Percentiles rank a stretch among this genome's conserved stretches.
Evolutionary conservation across 495 filamentous ascomycete species (phyloP).

Genomic region (Articulospora tetracladia): DNA sequence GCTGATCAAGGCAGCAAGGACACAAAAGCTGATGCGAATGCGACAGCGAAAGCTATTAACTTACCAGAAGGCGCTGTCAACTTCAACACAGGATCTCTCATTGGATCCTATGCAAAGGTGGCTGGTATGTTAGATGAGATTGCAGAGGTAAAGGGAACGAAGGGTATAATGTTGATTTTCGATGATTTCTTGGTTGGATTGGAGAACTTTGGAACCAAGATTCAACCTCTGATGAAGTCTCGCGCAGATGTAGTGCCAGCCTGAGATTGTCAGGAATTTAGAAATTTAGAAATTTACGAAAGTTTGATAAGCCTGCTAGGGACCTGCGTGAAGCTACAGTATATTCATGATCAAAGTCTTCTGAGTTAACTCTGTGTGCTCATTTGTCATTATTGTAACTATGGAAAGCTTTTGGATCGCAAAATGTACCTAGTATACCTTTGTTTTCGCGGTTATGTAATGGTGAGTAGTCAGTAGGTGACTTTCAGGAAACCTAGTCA

Average conservation of each 20-base stretch:
- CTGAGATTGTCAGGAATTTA: no score
- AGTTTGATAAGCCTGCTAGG: background rate
- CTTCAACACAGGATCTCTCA: constrained; percentile 29
- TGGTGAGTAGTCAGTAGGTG: no score
- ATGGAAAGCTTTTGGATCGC: no score
- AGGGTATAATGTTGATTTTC: constrained; percentile 33
- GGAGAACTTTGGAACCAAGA: constrained; percentile 29
- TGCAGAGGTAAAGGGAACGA: constrained; percentile 27
- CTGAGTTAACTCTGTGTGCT: no score
- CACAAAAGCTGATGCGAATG: constrained; percentile 28
- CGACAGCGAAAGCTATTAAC: constrained; percentile 23
- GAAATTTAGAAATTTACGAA: constrained; percentile 1
- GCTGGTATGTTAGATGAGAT: constrained; percentile 30
- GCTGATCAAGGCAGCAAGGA: constrained; percentile 28
- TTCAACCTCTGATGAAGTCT: constrained; percentile 46
- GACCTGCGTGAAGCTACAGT: no score
- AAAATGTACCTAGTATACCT: no score
- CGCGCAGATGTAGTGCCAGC: constrained; percentile 12
- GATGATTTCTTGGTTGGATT: constrained; percentile 29
- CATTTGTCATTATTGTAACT: no score
- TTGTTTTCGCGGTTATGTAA: no score
- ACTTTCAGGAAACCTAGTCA: no score
- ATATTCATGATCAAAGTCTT: no score
- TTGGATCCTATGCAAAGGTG: constrained; percentile 29
- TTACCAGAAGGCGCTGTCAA: constrained; percentile 29